Evolutionary conservation across 345 rosid genomes (phyloP), one percentile per base, ranked within the genome.

Genomic region (Salix viminalis): DNA sequence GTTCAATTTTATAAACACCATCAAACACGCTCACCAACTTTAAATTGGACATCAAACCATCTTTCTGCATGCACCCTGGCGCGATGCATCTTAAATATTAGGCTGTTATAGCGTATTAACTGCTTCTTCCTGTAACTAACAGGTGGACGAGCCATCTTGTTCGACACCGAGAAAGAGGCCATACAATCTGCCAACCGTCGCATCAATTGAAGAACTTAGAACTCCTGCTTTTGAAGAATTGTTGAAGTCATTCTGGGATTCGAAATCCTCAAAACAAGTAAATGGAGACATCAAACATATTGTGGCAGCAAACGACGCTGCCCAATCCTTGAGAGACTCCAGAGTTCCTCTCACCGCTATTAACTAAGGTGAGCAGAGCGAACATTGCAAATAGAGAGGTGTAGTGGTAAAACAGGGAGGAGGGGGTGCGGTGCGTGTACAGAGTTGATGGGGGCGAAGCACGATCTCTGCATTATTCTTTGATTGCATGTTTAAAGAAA

Each of bases 141-240:
- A 96, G 99, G 92, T 94, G 77, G 98, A 96, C 75, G 91, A 92
- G 71, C 94, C 97, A 19, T 89, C 99, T 26, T 94, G 98, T 87
- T 94, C 98, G 18, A 94, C 94, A 7, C 99, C 96, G 0, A 89
- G 87, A 76, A 92, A 88, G 87, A 91, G 99, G 84, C 75, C 83
- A 41, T 87, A 92, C 61, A 88, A 89, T 75, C 88, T 94, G 74
- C 97, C 97, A 2, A 91, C 92, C 82, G 71, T 85, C 6, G 79
- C 87, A 65, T 94, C 97, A 16, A 92, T 96, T 0, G 97, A 96
- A 76, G 97, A 96, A 75, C 95, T 96, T 7, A 86, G 94, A 77
- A 96, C 98, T 36, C 97, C 97, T 28, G 84, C 91, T 1, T 92
- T 91, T 13, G 98, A 96, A 75, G 97, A 96, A 75, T 68, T 96